Evolutionary conservation across 2,329 filamentous ascomycete species (phyloP), one percentile per base, ranked within the genome.

Genomic region (Clarireedia hainanense): DNA sequence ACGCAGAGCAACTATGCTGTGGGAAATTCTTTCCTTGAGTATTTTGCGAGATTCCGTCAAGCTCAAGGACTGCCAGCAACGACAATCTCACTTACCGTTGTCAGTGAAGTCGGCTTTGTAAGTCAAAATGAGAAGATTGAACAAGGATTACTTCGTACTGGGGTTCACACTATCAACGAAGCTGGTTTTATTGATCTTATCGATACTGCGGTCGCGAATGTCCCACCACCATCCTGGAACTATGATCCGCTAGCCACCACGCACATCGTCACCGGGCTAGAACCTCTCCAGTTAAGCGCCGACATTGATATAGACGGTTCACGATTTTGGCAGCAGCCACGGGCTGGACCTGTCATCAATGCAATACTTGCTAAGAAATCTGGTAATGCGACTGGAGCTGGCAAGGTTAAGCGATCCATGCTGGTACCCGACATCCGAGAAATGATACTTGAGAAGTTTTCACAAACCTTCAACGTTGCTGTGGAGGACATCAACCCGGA

Each of bases 391-490:
- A 10, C 4, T 14, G n/a, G 49, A 30, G 6, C 6, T 3, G 36
- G 45, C 15, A 17, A 36, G 14, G 23, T 2, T 10, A 39, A 36
- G 23, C 50, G 43, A n/a, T 34, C n/a, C 20, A 24, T 51, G 20
- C 7, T 51, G 4, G 7, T 43, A 14, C 37, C 49, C 6, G 55
- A 51, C 17, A 72, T 6, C 77, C 75, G 51, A 75, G 76, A 2
- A 6, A 58, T 63, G 42, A 56, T 58, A 34, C 67, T 76, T 1
- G 67, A 72, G 55, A 78, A 77, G 66, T 67, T 77, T 3, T 71
- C 75, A 0, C 68, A 71, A 1, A 71, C 76, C 7, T 72, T 79
- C 57, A 74, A 76, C 68, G 71, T 77, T 61, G 72, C 72, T 47
- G 53, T 69, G 2, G 73, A 76, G 30, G 75, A 76, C 50, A 68